phyloP scores from a whole-genome alignment of 208 protist species.

The Acanthamoeba rhysodes region DNA sequence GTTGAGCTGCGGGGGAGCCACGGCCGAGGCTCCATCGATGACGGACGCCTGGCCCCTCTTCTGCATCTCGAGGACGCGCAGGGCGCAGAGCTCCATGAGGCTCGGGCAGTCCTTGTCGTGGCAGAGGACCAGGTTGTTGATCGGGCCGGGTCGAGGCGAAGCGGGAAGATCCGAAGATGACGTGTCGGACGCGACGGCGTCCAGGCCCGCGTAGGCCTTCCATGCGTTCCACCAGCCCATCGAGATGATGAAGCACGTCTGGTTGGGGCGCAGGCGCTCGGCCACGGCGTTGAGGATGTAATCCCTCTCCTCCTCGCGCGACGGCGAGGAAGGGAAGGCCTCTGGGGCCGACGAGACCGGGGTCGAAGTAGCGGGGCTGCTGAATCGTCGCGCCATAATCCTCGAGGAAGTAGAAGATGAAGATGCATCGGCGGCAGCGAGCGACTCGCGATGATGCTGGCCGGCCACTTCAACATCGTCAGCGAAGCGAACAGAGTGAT shows the following conservation, averaged over 20 bases:
- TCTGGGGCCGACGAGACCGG: background rate
- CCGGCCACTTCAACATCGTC: background rate
- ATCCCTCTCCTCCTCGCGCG: constrained; percentile 41
- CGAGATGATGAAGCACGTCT: constrained; percentile 36
- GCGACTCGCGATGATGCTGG: background rate
- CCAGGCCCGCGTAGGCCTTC: constrained; percentile 50
- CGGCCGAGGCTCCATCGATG: background rate
- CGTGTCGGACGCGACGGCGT: background rate
- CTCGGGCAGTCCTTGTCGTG: background rate
- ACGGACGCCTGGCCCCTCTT: constrained; percentile 2
- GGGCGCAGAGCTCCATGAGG: constrained; percentile 33
- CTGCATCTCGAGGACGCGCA: constrained; percentile 25
- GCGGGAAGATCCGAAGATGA: background rate
- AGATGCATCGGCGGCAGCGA: background rate
- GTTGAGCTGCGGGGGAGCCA: background rate
- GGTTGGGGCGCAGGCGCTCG: constrained; percentile 10
- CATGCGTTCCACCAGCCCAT: constrained; percentile 52
- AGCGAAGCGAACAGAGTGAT: background rate
- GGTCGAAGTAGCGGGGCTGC: constrained; percentile 24
- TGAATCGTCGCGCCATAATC: background rate
- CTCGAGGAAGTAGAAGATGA: background rate
- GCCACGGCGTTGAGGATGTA: constrained; percentile 30
- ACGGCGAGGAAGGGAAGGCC: background rate
- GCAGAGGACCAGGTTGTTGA: constrained; percentile 23
- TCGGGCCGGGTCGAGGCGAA: background rate